Base-by-base conservation (phyloP, 2,329 filamentous ascomycete genomes). In the Fusarium sublunatum region DNA sequence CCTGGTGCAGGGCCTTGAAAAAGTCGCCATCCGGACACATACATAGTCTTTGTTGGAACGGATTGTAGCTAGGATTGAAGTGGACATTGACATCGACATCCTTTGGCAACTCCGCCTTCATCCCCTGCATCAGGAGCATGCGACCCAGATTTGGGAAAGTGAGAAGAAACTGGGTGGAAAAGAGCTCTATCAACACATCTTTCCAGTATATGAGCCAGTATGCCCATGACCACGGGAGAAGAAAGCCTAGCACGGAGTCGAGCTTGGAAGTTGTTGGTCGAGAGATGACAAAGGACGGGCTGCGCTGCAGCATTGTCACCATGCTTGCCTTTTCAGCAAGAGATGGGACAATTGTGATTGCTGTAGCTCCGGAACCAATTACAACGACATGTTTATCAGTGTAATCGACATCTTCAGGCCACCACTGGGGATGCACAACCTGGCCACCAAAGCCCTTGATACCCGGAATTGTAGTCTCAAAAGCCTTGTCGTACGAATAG, bases 281-380 rank as follows among this genome's bases (percentile, higher is more conserved):
- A n/a, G 83, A 78, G 40, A 90, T 66, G 52, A 93, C 82, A 69
- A 91, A 93, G 1, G 83, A 84, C 0, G 92, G 92, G 41, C 88
- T 92, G 53, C 92, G 86, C 76, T 96, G 92, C 3, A 96, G 82
- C 86, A 94, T 92, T 2, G 91, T 94, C 26, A 93, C 87, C 12
- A 85, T 83, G 6, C 76, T 77, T 6, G 90, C 91, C 35, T 83
- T 85, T 39, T 89, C 78, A 1, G 87, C 86, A 41, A 96, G 76
- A 42, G 82, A 84, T 1, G 92, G 92, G 4, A 96, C 74, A 1
- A 96, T 81, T 0, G 92, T 95, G 44, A 94, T 78, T 7, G 91
- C 89, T 0, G 92, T 96, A 3, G 92, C 92, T 7, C 92, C 92
- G 13, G 86, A 89, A 13, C 91, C 91, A 61, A 95, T 86, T 55